Base-by-base conservation (phyloP, 2,329 filamentous ascomycete genomes). In the Scedosporium dehoogii region DNA sequence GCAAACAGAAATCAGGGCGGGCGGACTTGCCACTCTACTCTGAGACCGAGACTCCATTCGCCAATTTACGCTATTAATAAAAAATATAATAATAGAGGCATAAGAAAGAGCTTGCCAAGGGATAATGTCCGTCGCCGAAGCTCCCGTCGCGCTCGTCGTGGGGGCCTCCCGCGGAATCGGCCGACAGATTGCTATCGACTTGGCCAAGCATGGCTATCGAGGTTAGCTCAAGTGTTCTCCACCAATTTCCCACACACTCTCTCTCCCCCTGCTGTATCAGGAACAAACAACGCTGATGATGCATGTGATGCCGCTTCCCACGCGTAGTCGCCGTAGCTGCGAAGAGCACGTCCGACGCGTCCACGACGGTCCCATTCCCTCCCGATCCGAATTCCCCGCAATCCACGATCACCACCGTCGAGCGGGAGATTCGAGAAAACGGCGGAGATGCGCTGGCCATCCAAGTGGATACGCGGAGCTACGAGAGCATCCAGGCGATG, bases 111-210 rank as follows among this genome's bases (percentile, higher is more conserved):
- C 44, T 7, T 6, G 44, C 21, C 44, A 48, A 23, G 12, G 6
- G 23, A 55, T 25, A 18, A 55, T 55, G 51, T 23, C 51, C 51
- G 18, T 6, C 56, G 23, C 18, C 51, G 51, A 55, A 55, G 21
- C 23, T 6, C 78, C 79, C 65, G 88, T 92, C 6, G 89, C 88
- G 21, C 79, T 92, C 21, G 78, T 93, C 4, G 81, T 92, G 21
- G 90, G 90, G 46, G 89, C 88, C 2, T 92, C 89, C 0, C 79
- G 91, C 65, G 91, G 91, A 44, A 93, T 96, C 66, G 91, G 91
- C 56, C 80, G 90, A 48, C 90, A 94, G 72, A 79, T 94, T 46
- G 90, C 91, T 62, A 81, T 96, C 68, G 88, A 91, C 70, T 78
- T 96, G 3, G 88, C 90, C 6, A 84, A 78, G 67, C 81, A 86